These are phyloP conservation scores for Phytophthora megakarya DNA, from an alignment of 352 stramenopile species.

Conservation along the genomic window DNA sequence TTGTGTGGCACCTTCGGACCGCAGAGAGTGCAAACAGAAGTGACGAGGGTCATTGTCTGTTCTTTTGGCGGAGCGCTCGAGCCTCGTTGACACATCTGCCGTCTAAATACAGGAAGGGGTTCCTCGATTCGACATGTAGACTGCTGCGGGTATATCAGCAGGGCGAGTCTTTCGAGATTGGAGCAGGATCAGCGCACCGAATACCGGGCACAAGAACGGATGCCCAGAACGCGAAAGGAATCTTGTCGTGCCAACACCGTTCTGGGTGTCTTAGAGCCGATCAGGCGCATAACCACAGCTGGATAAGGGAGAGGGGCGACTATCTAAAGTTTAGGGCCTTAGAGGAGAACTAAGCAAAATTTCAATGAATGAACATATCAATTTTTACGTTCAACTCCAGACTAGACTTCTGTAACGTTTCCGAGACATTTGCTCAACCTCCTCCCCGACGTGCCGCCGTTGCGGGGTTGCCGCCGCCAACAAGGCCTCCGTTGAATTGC, in stretches of 20 bases:
- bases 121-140: not conserved
- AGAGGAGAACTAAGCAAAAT: no score
- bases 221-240: conserved; percentile 1
- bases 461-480: no score
- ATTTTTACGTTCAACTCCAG: no score
- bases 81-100: not conserved
- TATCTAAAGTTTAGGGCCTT: no score
- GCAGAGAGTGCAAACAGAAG: not conserved
- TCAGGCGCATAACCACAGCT: not conserved
- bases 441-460: no score
- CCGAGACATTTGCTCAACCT: no score
- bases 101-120: not conserved
- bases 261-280: not conserved
- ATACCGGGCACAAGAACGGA: not conserved
- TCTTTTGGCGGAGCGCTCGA: not conserved
- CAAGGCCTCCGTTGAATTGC: no score
- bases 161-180: not conserved
- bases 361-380: no score
- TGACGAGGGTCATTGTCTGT: not conserved
- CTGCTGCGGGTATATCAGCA: not conserved
- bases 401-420: no score
- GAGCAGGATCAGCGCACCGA: not conserved
- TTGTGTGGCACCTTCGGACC: not conserved
- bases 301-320: no score
- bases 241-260: not conserved